Evolutionary conservation across 352 stramenopile species (phyloP).

Genomic region (Pelagophyceae sp.): DNA sequence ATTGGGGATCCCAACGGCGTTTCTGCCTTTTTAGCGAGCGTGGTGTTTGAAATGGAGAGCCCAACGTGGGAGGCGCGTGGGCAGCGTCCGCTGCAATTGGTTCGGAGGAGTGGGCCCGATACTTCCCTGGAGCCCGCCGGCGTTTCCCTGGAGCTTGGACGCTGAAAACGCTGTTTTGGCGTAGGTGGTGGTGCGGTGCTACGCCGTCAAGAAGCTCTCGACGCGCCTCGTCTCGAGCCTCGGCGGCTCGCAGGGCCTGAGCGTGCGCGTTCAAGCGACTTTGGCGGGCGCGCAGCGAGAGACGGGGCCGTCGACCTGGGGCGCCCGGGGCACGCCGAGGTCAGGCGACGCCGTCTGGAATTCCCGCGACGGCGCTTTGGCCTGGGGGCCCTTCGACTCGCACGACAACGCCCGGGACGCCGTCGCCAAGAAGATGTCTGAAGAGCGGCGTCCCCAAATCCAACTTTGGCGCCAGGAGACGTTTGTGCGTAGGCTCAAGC

Average conservation of each 20-base stretch:
- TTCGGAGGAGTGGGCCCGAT: too few species aligned
- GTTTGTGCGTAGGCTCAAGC: conserved; percentile 8
- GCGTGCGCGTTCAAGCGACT: neutral
- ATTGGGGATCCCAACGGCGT: too few species aligned
- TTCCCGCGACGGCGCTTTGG: neutral
- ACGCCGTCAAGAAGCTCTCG: neutral
- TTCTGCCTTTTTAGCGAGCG: too few species aligned
- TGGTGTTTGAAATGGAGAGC: too few species aligned
- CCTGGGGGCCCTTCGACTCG: neutral
- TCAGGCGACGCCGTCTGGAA: conserved; percentile 6
- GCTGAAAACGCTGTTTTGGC: too few species aligned
- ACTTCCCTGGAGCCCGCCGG: too few species aligned
- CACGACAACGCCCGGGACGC: neutral
- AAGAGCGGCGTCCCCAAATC: too few species aligned
- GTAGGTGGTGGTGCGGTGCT: neutral
- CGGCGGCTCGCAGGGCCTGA: neutral
- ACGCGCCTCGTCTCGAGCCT: neutral
- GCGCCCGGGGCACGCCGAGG: neutral
- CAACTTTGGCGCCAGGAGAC: neutral
- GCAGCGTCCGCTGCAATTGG: too few species aligned
- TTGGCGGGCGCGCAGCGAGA: neutral
- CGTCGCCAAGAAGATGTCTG: neutral
- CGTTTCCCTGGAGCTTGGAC: too few species aligned
- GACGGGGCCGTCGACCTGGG: neutral
- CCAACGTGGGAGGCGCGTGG: too few species aligned